Percentiles rank a stretch among this genome's conserved stretches.
Conservation (phyloP, 2,329 filamentous ascomycete genomes). For the Rutstroemia sp. region DNA sequence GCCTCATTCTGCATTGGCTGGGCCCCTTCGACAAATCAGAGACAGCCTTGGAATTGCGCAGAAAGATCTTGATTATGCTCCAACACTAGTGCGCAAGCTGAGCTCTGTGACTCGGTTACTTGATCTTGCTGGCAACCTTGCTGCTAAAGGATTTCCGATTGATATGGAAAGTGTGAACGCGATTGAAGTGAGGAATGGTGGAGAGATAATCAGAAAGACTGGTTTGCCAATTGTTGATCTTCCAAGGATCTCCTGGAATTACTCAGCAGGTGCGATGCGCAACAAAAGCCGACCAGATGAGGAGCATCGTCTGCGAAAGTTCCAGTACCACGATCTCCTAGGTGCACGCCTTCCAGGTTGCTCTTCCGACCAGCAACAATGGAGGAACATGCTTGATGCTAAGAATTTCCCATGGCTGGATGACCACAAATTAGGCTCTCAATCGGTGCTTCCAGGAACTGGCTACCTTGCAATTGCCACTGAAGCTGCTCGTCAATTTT, state of each 20-base stretch:
- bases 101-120: constrained; percentile 4
- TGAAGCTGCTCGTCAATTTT: constrained; percentile 1
- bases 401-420: constrained; percentile 40
- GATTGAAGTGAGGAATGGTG: neutral
- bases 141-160: constrained; percentile 3
- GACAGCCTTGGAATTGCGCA: neutral
- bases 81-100: constrained; percentile 9
- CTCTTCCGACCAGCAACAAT: constrained; percentile 27
- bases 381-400: constrained; percentile 7
- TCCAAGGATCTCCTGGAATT: constrained; percentile 42
- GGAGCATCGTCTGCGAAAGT: constrained; percentile 45
- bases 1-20: constrained; percentile 12
- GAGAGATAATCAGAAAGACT: neutral
- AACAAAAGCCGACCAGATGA: constrained; percentile 29
- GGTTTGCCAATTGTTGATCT: constrained; percentile 15
- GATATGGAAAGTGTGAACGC: constrained; percentile 27
- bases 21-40: constrained; percentile 11
- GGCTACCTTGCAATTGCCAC: constrained; percentile 31
- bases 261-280: constrained; percentile 21
- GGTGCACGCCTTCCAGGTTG: constrained; percentile 30
- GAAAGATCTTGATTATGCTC: constrained; percentile 26
- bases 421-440: constrained; percentile 44
- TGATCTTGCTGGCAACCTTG: constrained; percentile 10
- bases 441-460: constrained; percentile 38
- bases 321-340: constrained; percentile 41